These are phyloP conservation scores for Penicillium sp. DNA, from an alignment of 2,329 filamentous ascomycete genomes.

Conservation along the genomic window DNA sequence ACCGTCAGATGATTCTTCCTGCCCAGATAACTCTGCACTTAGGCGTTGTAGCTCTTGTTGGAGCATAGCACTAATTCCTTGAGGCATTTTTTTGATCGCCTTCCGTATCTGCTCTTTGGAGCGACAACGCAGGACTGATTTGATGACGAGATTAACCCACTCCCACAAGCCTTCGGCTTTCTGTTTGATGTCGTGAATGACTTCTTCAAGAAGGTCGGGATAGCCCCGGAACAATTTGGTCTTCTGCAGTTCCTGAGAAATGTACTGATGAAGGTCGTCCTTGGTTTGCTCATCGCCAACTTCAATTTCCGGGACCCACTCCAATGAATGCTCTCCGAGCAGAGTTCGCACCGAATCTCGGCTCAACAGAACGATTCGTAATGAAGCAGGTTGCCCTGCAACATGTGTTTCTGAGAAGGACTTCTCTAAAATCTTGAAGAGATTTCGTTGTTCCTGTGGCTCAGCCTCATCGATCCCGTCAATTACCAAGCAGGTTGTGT, in stretches of 20 bases:
- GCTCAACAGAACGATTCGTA: too few species aligned
- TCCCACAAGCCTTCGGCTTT: conserved; percentile 19
- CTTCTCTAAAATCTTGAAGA: too few species aligned
- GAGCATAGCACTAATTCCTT: conserved; percentile 14
- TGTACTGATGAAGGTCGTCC: conserved; percentile 16
- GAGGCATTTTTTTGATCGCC: conserved; percentile 11
- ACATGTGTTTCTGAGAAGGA: too few species aligned
- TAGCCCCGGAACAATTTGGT: conserved; percentile 11
- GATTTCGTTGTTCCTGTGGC: too few species aligned
- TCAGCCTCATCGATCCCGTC: too few species aligned
- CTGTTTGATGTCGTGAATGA: conserved; percentile 5
- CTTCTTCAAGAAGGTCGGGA: conserved; percentile 11
- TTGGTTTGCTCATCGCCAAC: conserved; percentile 15
- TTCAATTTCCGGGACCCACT: conserved; percentile 15
- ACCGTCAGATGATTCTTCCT: not conserved
- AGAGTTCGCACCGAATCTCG: conserved; percentile 2
- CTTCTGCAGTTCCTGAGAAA: conserved; percentile 16
- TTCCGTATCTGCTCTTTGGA: conserved; percentile 20
- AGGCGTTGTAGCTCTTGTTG: too few species aligned
- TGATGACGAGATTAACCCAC: conserved; percentile 21
- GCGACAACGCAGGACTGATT: conserved; percentile 14
- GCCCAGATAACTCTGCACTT: too few species aligned
- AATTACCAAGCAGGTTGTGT: too few species aligned
- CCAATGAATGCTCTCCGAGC: conserved; percentile 14
- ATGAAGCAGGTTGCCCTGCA: too few species aligned